Evolutionary conservation across 768 basidiomycete species (phyloP), one percentile per base, ranked within the genome.

Genomic region (Podaxis sp.): DNA sequence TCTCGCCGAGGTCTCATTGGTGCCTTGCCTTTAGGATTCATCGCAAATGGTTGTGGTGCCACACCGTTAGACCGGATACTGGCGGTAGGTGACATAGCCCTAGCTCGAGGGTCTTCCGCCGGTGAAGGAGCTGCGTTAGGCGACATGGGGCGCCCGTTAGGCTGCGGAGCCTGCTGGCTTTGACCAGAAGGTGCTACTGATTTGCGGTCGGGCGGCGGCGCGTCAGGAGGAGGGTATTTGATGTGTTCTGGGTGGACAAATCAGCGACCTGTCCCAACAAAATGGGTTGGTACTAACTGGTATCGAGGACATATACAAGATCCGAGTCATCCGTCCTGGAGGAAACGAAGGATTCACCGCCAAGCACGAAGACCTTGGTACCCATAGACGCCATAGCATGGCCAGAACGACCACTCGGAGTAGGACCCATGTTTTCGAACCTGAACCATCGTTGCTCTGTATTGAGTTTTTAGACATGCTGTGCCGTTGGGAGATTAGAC

Each of bases 361-460:
- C 97, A 15, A 99, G 83, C 4, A 99, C 95, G 67, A 93, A 93
- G 4, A 99, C 92, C 65, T 89, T 86, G 53, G 88, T 84, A 33
- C 93, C 94, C 71, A 92, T 88, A 12, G 93, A 88, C 6, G 96
- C 94, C 95, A 99, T 96, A n/a, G 96, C 93, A 75, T 99, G 97
- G 1, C 97, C 97, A 8, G 94, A 96, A 55, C 97, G 85, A 2
- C 94, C 93, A 44, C 82, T 88, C 0, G 97, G 97, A 15, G 93
- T 86, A 17, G 96, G 96, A 0, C 97, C 97, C 97, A 99, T 99
- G 72, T 98, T 97, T 75, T 98, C 95, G 80, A 99, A 99, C 94
- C 96, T 99, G 77, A 96, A 99, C 97, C 97, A 99, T 68, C 97
- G 84, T 71, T 95, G 93, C 75, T 95, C 96, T 98, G 72, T 52